Conservation (phyloP, 1,284 basidiomycete species). For the Tylopilus orsonianus region DNA sequence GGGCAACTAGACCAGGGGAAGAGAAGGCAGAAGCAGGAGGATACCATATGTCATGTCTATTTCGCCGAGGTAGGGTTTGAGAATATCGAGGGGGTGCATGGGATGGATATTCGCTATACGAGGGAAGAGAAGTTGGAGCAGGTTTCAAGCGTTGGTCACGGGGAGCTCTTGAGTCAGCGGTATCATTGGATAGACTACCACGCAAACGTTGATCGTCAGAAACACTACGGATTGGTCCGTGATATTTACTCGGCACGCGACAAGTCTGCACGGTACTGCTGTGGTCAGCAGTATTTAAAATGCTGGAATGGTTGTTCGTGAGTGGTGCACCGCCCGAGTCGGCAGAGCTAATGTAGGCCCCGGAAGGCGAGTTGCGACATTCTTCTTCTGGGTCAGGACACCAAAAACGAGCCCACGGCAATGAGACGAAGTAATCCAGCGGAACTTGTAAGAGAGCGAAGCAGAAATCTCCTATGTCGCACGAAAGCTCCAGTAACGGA, state of each 20-base stretch:
- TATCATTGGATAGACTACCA: constrained; percentile 4
- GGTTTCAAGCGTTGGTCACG: constrained; percentile 14
- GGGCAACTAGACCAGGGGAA: constrained; percentile 3
- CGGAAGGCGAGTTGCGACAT: constrained; percentile 11
- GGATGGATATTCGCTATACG: constrained; percentile 27
- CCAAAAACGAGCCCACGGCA: constrained; percentile 38
- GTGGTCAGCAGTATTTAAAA: constrained; percentile 14
- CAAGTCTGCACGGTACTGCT: constrained; percentile 8
- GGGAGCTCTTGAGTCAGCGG: constrained; percentile 1
- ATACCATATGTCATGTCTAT: constrained; percentile 39
- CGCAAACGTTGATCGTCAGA: constrained; percentile 19
- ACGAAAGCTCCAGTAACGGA: constrained; percentile 52
- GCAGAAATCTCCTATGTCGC: constrained; percentile 65
- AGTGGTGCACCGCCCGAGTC: constrained; percentile 5
- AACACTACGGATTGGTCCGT: constrained; percentile 18
- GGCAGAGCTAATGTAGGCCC: neutral
- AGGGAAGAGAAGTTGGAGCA: constrained; percentile 27
- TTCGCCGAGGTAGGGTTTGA: constrained; percentile 17
- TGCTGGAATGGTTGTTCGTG: constrained; percentile 9
- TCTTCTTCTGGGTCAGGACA: constrained; percentile 15
- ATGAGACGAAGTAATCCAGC: constrained; percentile 43
- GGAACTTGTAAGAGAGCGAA: constrained; percentile 57
- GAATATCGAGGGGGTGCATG: constrained; percentile 30
- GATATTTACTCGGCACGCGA: constrained; percentile 8
- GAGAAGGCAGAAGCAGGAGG: constrained; percentile 38